Conservation (phyloP, 2,329 filamentous ascomycete genomes). For the Monilinia laxa region DNA sequence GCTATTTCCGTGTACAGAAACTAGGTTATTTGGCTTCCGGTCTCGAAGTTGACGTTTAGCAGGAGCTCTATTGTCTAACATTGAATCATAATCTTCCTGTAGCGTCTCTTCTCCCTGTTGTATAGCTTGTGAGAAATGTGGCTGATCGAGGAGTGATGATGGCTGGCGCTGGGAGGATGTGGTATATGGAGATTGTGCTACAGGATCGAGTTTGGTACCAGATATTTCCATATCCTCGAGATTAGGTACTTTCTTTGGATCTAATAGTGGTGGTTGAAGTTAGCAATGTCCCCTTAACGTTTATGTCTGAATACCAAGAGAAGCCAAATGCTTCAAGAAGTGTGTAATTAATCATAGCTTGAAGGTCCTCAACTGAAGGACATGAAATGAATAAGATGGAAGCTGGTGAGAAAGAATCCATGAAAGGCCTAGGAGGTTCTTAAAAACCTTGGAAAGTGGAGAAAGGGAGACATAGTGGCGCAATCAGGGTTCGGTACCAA, state of each 20-base stretch:
- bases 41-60: conserved; percentile 2
- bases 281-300: neutral
- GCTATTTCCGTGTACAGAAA: neutral
- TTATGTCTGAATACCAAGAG: neutral
- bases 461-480: neutral
- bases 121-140: neutral
- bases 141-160: neutral
- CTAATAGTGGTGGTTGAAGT: neutral
- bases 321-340: neutral
- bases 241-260: neutral
- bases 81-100: neutral
- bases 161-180: neutral
- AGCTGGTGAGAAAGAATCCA: neutral
- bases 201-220: too few species aligned
- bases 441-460: neutral
- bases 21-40: neutral
- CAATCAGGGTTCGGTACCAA: neutral
- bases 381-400: neutral
- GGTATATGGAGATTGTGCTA: neutral
- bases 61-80: neutral
- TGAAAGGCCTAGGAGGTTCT: too few species aligned
- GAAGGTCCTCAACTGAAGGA: neutral
- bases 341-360: too few species aligned
- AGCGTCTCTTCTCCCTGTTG: neutral
- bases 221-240: neutral